Evolutionary conservation across 176 grass and related monocot genomes (phyloP), one percentile per base, ranked within the genome.

Genomic region (Oryza meridionalis): DNA sequence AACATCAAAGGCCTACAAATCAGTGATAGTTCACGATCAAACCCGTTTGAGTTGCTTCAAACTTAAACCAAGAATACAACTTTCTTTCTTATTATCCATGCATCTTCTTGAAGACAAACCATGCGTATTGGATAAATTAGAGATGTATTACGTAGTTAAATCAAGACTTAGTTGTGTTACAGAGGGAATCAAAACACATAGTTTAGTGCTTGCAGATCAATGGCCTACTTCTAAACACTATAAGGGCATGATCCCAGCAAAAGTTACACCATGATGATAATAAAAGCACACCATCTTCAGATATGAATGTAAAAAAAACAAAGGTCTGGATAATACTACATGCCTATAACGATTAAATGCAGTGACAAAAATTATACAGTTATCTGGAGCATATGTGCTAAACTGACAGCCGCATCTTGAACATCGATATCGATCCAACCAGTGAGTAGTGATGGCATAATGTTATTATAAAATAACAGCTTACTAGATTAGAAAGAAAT

Each of bases 1-100:
- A 78, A 65, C 11, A 79, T 69, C 45, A 84, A 49, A 50, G 9
- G 55, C 61, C 26, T 69, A 75, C 47, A 78, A 37, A 69, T 75
- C 4, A 53, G 70, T 73, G 46, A 73, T 21, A 17, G 77, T 59
- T 75, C 58, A 66, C 49, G 19, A 75, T 65, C 81, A 50, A 83
- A 49, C 14, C 50, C 62, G 6, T 68, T 73, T 37, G 21, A 43
- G n/a, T 61, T 62, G 19, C 55, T 61, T 61, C 21, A 81, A 67
- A 37, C 55, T 64, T 81, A 76, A 59, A 75, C 38, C 7, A 49
- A 68, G 5, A 49, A 50, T 17, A 70, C 22, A 40, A 27, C 65
- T 82, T 64, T 17, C 49, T 81, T 69, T 51, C 69, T 40, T 79
- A 68, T 49, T 76, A 46, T 83, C 3, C 64, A 81, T 58, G 37